phyloP scores from a whole-genome alignment of 2,329 filamentous ascomycete genomes.

The Sporothrix inflata region DNA sequence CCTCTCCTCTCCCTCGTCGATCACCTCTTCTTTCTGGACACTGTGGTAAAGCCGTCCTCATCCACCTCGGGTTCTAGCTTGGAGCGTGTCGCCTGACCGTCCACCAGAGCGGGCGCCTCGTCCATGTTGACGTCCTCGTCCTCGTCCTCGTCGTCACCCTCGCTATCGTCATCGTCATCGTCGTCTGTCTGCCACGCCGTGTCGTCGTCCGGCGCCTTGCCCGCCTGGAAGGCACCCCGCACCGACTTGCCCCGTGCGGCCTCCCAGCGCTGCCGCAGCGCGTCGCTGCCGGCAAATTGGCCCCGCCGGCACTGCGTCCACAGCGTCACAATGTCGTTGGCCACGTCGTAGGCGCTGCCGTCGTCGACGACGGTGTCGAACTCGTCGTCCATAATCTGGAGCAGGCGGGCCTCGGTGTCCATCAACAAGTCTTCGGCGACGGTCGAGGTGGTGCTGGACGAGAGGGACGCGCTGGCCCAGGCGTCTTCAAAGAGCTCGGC shows the following conservation, averaged over 20 bases:
- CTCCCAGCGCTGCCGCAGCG: slow-evolving; percentile 65
- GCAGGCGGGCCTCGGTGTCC: slow-evolving; percentile 80
- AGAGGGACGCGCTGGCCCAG: slow-evolving; percentile 33
- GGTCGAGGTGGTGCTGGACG: slow-evolving; percentile 36
- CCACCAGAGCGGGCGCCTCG: slow-evolving; percentile 65
- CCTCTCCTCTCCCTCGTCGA: neutral
- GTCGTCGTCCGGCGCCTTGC: slow-evolving; percentile 59
- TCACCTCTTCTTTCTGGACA: slow-evolving; percentile 68
- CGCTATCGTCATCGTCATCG: slow-evolving; percentile 56
- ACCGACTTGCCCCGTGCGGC: slow-evolving; percentile 64
- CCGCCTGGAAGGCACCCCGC: slow-evolving; percentile 57
- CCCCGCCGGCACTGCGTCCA: slow-evolving; percentile 67
- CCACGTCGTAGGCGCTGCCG: slow-evolving; percentile 76
- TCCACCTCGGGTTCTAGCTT: slow-evolving; percentile 73
- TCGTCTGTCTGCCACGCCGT: slow-evolving; percentile 63
- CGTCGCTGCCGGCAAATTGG: slow-evolving; percentile 66
- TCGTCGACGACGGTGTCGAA: slow-evolving; percentile 94
- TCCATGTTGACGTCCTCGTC: slow-evolving; percentile 64
- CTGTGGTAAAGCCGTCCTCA: slow-evolving; percentile 80
- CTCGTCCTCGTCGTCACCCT: slow-evolving; percentile 59
- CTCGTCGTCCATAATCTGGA: slow-evolving; percentile 93
- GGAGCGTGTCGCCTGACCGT: slow-evolving; percentile 51
- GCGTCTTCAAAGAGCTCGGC: slow-evolving; percentile 69
- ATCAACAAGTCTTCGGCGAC: slow-evolving; percentile 62
- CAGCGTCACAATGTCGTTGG: slow-evolving; percentile 70